Percentiles rank a stretch among this genome's conserved stretches.
phyloP scores from a whole-genome alignment of 441 rosid species.

The Melastoma candidum region DNA sequence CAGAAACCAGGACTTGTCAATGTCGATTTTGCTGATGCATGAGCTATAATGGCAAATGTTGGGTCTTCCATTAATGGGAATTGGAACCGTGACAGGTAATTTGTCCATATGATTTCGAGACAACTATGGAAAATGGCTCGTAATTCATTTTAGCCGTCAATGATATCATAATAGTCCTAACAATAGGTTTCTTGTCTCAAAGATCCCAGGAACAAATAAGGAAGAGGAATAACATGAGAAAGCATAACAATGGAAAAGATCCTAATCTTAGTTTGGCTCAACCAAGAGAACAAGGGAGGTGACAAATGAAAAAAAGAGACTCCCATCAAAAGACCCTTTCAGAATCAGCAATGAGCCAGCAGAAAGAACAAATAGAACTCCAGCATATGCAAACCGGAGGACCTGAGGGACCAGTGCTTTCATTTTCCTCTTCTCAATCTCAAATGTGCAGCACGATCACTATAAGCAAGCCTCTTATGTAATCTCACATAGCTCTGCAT shows the following conservation, averaged over 20 bases:
- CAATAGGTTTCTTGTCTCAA: too few relatives aligned
- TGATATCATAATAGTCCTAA: too few relatives aligned
- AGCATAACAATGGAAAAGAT: neutral
- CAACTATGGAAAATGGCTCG: too few relatives aligned
- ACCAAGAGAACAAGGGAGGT: constrained; percentile 77
- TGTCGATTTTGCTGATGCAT: constrained; percentile 97
- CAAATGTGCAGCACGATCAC: constrained; percentile 44
- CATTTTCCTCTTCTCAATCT: constrained; percentile 64
- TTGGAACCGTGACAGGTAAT: constrained; percentile 72
- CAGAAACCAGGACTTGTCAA: constrained; percentile 97
- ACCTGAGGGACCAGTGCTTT: constrained; percentile 84
- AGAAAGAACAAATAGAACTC: constrained; percentile 52
- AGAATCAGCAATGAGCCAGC: constrained; percentile 61
- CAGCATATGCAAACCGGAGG: constrained; percentile 61
- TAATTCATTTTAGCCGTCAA: too few relatives aligned
- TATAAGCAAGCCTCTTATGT: constrained; percentile 51
- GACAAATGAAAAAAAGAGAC: constrained; percentile 63
- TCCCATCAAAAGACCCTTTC: constrained; percentile 49
- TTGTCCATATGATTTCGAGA: too few relatives aligned
- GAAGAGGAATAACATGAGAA: neutral
- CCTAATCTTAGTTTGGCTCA: constrained; percentile 51
- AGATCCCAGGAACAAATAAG: neutral
- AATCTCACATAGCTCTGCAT: constrained; percentile 64
- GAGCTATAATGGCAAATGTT: constrained; percentile 95
- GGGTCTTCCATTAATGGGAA: constrained; percentile 97